Base-by-base conservation (phyloP, 805 yeast species). In the Nakazawaea laoshanensis region DNA sequence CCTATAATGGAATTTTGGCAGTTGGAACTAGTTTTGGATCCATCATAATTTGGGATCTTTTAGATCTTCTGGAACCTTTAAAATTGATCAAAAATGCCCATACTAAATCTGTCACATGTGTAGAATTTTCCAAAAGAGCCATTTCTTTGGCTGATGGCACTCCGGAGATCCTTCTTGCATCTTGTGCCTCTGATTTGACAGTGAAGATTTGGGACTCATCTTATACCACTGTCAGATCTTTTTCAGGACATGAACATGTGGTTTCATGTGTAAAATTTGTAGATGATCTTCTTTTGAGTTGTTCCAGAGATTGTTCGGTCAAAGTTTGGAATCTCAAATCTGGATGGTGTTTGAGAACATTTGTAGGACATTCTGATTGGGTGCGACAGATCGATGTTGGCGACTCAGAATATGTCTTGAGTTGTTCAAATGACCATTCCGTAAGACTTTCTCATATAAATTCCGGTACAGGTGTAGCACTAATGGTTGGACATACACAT, bases 291-390 rank as follows among this genome's bases (percentile, higher is more conserved):
- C 48, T 79, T 12, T 70, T 77, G 34, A 70, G 80, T 9, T 74
- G 75, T 19, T 77, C 86, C 1, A 59, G 88, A 37, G 89, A 81
- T 46, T 62, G 60, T 6, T 49, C 77, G 1, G 65, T 78, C 5
- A 75, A 67, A 44, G 46, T 74, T 2, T 81, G 88, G 88, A 82
- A 82, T 52, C 47, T 79, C 5, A 53, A 61, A 3, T 65, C 74
- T 3, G 95, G 95, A 0, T 75, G 72, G 64, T 72, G 86, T 39
- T 43, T 73, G 12, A 66, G 68, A 39, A 72, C 83, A 1, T 72
- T 86, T 36, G 64, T 70, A 11, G 89, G 88, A 1, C 96, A 88
- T 53, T 69, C 83, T 7, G 95, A 86, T 42, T 88, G 96, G 96
- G 86, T 86, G 4, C 61, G 95, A 37, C 62, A 72, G 8, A 42